phyloP scores from a whole-genome alignment of 805 yeast species.

The Lipomyces kockii region DNA sequence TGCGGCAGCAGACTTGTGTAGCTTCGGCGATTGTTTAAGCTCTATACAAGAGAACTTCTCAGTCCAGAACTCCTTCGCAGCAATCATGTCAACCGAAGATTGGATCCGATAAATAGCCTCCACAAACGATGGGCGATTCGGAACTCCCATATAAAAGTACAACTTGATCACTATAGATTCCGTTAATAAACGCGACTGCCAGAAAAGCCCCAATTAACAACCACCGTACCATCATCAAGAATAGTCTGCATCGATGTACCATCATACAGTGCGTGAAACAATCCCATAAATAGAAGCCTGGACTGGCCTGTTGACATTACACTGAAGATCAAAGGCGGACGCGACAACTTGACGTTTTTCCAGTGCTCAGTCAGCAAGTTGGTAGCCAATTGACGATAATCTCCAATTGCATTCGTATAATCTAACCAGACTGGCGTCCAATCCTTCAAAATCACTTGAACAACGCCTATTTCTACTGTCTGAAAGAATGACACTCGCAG shows the following conservation, averaged over 20 bases:
- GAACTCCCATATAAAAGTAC: constrained; percentile 20
- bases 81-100: not conserved
- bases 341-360: constrained; percentile 17
- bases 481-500: constrained; percentile 34
- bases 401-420: not conserved
- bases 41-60: constrained; percentile 7
- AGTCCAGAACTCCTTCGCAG: constrained; percentile 22
- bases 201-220: not conserved
- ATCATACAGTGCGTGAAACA: constrained; percentile 40
- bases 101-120: constrained; percentile 25
- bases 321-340: constrained; percentile 28
- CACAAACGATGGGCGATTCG: constrained; percentile 29
- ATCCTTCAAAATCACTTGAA: constrained; percentile 32
- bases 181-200: not conserved
- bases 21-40: too few species aligned
- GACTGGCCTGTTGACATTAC: not conserved
- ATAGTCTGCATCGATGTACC: constrained; percentile 34
- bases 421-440: constrained; percentile 33
- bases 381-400: not conserved
- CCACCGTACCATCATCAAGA: constrained; percentile 29
- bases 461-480: constrained; percentile 29
- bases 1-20: not conserved
- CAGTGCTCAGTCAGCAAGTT: constrained; percentile 12
- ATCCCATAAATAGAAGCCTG: constrained; percentile 11
- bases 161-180: constrained; percentile 13